Base-by-base conservation (phyloP, 1,284 basidiomycete genomes). In the Caloboletus firmus region DNA sequence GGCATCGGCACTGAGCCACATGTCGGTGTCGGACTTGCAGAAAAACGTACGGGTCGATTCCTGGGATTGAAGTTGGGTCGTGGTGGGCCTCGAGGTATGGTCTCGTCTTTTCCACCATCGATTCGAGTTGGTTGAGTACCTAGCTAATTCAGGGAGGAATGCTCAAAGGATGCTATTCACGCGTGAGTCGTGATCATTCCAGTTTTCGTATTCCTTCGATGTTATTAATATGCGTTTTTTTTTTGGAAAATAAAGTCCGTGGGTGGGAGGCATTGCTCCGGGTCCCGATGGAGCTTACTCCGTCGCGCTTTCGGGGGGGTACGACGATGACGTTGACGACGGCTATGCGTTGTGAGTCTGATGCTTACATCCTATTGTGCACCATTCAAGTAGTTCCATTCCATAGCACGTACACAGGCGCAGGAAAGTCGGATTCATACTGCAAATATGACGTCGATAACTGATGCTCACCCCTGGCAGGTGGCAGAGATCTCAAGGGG, bases 251-350 rank as follows among this genome's bases (percentile, higher is more conserved):
- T 1, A 5, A 34, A 64, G 88, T 1, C 91, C 91, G 0, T 85
- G 81, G 77, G 91, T 93, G 2, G 87, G 79, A 26, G 91, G 91
- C 0, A 93, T 94, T 35, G 74, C 85, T 11, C 79, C 80, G 4
- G 83, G 84, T 4, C 71, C 73, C 1, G 57, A 83, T 2, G 91
- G 92, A 2, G 89, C 89, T 8, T 89, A 87, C 63, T 89, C 86
- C 46, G 79, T 94, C 10, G 90, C 87, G 3, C 77, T 94, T 8
- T 91, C 87, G 43, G 91, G 91, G 15, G 89, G 89, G 2, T 94
- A 93, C 60, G 87, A 90, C 37, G 91, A 93, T 55, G 91, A 93
- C 60, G 79, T 93, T 20, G 91, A 93, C 59, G 67, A 84, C 4
- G 91, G 91, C 49, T 83, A 91, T 55, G 85, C 77, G 5, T 92